phyloP scores from a whole-genome alignment of 345 rosid species.

The Physaria fendleri region DNA sequence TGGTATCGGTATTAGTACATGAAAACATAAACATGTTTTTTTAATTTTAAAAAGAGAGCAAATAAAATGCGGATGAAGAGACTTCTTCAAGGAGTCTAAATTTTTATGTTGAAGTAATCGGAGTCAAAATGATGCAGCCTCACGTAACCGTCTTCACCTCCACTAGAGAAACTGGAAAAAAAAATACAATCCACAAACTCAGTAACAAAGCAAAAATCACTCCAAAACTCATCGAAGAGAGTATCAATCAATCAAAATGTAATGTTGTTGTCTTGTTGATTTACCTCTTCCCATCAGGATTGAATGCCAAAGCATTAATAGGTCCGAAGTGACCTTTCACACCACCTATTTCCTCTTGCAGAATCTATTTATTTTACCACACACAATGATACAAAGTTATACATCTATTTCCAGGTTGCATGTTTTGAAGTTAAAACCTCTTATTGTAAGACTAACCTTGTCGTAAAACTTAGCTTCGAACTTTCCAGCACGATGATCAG shows the following conservation, averaged over 20 bases:
- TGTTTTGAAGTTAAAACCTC: not conserved
- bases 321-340: slow-evolving; percentile 99
- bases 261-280: not conserved
- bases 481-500: slow-evolving; percentile 97
- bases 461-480: slow-evolving; percentile 93
- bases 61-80: not conserved
- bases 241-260: not conserved
- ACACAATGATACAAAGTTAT: not conserved
- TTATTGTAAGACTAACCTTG: slow-evolving; percentile 21
- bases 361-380: slow-evolving; percentile 39
- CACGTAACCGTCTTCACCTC: slow-evolving; percentile 96
- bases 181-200: not conserved
- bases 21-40: not conserved
- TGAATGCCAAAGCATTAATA: slow-evolving; percentile 89
- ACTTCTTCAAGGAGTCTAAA: slow-evolving; percentile 22
- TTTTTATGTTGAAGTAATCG: slow-evolving; percentile 75
- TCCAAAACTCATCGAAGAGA: not conserved
- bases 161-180: slow-evolving; percentile 71
- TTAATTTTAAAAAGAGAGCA: not conserved
- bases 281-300: slow-evolving; percentile 94
- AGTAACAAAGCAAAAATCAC: not conserved
- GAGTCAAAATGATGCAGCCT: slow-evolving; percentile 91
- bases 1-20: not conserved
- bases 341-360: slow-evolving; percentile 90
- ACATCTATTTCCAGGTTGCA: not conserved